Evolutionary conservation across 2,329 filamentous ascomycete species (phyloP), one percentile per base, ranked within the genome.

Genomic region (Aspergillus costaricaensis): DNA sequence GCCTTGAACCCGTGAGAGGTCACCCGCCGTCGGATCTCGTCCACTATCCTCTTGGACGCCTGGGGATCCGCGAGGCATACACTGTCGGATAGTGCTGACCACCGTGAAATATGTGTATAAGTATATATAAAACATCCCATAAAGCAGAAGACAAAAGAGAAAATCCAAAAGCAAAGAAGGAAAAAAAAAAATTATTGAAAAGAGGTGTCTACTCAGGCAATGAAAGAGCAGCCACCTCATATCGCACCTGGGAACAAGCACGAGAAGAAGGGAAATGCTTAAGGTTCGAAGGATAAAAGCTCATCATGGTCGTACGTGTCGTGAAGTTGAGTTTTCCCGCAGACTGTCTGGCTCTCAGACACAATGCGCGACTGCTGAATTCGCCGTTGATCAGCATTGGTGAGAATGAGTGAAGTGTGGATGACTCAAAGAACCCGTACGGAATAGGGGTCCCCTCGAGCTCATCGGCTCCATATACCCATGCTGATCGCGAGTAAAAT

Each of bases 361-460:
- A 36, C 48, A 51, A 38, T 49, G 48, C 21, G 53, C 25, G 17
- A 50, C 9, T 50, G 14, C 19, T 14, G 17, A 17, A 3, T 32
- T 47, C 41, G 32, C 25, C 19, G 21, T 38, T 23, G 41, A 19
- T 55, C 53, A 23, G 21, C 23, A 38, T 55, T 58, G 32, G 32
- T 36, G 32, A 54, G 51, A 21, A 56, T 68, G 67, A 50, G 65
- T 60, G 53, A 51, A 56, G 49, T 71, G 67, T 6, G 69, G 69
- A 57, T 74, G 74, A 15, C 68, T 70, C 27, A 75, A 54, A 2
- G 69, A 76, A 23, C 72, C 73, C 14, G 68, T 71, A 38, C 71
- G 73, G 60, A 75, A 75, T 14, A 72, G 64, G 30, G 68, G 51
- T 15, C 62, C 59, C 32, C 67, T 64, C 5, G 59, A 57, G 44